Percentiles rank a stretch among this genome's conserved stretches.
Conservation (phyloP, 345 rosid species). For the Raphanus sativus region DNA sequence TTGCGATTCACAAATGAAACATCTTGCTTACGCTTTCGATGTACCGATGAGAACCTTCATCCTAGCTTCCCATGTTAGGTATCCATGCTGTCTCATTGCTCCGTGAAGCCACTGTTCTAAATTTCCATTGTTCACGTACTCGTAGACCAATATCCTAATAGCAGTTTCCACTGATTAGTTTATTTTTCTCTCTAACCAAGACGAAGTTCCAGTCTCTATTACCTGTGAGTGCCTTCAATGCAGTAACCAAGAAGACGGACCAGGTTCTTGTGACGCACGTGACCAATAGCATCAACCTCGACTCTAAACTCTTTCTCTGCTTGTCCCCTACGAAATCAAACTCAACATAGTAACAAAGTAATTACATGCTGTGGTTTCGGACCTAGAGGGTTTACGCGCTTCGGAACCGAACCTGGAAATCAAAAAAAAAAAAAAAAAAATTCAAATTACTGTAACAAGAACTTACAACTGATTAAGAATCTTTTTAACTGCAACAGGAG, state of each 20-base stretch:
- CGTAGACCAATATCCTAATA: constrained; percentile 78
- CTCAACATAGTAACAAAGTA: background rate
- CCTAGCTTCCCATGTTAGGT: constrained; percentile 92
- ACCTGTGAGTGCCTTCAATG: constrained; percentile 95
- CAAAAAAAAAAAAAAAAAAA: background rate
- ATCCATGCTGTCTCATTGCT: constrained; percentile 66
- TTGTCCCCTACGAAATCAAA: constrained; percentile 63
- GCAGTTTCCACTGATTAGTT: constrained; percentile 7
- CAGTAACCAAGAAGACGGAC: constrained; percentile 94
- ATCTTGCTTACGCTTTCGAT: constrained; percentile 75
- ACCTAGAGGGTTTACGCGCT: no score
- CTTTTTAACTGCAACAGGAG: constrained; percentile 87
- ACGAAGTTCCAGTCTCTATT: constrained; percentile 1
- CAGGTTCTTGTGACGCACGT: constrained; percentile 86
- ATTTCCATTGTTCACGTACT: constrained; percentile 86
- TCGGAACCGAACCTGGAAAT: no score
- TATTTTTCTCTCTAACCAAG: constrained; percentile 31
- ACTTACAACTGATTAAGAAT: constrained; percentile 84
- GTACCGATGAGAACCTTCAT: constrained; percentile 77
- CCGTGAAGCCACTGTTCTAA: constrained; percentile 94
- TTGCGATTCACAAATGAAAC: background rate
- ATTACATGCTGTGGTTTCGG: no score
- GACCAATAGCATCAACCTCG: constrained; percentile 95
- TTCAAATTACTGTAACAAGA: background rate
- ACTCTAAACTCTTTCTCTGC: constrained; percentile 91